These are phyloP conservation scores for Spongispora temasekensis DNA, from an alignment of 1,284 basidiomycete genomes.

Conservation along the genomic window DNA sequence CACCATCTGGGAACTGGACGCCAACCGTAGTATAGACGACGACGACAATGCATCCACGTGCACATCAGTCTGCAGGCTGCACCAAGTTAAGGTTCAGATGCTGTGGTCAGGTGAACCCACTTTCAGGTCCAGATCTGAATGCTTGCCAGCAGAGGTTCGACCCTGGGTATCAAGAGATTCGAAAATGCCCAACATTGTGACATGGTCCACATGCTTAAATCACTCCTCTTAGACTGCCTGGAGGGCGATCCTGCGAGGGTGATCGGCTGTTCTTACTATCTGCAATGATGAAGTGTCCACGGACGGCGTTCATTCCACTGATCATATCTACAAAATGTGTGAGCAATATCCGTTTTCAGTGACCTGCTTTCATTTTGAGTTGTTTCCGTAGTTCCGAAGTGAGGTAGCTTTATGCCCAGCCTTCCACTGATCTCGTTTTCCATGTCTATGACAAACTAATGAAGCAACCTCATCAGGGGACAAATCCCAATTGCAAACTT, in stretches of 20 bases:
- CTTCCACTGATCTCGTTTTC: neutral
- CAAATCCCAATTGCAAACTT: neutral
- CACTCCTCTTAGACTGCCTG: neutral
- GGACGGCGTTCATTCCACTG: neutral
- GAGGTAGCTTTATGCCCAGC: neutral
- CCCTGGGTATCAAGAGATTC: neutral
- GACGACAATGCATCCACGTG: too few relatives aligned
- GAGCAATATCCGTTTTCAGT: neutral
- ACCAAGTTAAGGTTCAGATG: too few relatives aligned
- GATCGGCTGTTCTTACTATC: neutral
- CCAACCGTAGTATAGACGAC: too few relatives aligned
- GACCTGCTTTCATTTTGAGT: neutral
- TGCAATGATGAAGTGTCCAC: neutral
- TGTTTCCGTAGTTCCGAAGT: neutral
- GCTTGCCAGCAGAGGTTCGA: neutral
- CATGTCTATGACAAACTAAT: neutral
- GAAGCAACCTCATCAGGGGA: neutral
- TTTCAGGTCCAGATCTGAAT: too few relatives aligned
- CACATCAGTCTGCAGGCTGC: too few relatives aligned
- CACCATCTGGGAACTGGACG: too few relatives aligned
- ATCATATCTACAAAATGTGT: neutral
- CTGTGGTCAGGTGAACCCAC: too few relatives aligned
- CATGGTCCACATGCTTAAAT: neutral
- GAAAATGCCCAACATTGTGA: neutral
- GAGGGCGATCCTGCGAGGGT: neutral